Evolutionary conservation across 192 early-diverging fungal species (phyloP).

Genomic region (Podila horticola): DNA sequence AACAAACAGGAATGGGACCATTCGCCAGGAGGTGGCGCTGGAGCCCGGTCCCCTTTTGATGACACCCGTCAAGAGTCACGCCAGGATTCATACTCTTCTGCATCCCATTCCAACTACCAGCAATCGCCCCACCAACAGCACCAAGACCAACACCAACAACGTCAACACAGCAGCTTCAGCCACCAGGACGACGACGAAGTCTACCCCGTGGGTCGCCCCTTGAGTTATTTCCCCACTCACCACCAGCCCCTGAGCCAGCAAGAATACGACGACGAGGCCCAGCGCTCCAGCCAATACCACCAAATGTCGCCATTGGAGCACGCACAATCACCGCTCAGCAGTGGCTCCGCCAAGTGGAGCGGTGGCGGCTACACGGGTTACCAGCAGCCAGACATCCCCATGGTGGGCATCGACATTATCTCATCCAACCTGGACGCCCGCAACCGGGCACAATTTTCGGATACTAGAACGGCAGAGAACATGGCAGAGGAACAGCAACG

Average conservation of each 20-base stretch:
- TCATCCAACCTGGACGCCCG: slow-evolving; percentile 41
- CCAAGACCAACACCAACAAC: slow-evolving; percentile 4
- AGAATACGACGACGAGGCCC: slow-evolving; percentile 41
- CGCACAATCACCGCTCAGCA: slow-evolving; percentile 31
- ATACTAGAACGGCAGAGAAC: slow-evolving; percentile 35
- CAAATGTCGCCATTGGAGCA: slow-evolving; percentile 31
- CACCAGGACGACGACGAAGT: slow-evolving; percentile 24
- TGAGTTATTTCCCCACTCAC: slow-evolving; percentile 52
- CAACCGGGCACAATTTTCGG: slow-evolving; percentile 22
- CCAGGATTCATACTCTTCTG: background rate
- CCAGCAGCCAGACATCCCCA: slow-evolving; percentile 31
- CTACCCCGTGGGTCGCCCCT: slow-evolving; percentile 40
- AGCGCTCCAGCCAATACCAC: slow-evolving; percentile 31
- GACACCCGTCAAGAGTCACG: background rate
- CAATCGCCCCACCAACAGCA: slow-evolving; percentile 4
- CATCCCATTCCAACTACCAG: background rate
- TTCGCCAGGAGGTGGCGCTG: background rate
- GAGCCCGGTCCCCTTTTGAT: slow-evolving; percentile 3
- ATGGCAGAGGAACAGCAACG: background rate
- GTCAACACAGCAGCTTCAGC: background rate
- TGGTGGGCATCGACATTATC: slow-evolving; percentile 42
- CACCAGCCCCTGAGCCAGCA: slow-evolving; percentile 44
- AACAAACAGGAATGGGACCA: background rate
- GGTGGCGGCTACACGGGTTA: slow-evolving; percentile 38
- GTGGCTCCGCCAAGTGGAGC: slow-evolving; percentile 18